phyloP scores from a whole-genome alignment of 495 filamentous ascomycete species.

The Aspergillus sclerotioniger region DNA sequence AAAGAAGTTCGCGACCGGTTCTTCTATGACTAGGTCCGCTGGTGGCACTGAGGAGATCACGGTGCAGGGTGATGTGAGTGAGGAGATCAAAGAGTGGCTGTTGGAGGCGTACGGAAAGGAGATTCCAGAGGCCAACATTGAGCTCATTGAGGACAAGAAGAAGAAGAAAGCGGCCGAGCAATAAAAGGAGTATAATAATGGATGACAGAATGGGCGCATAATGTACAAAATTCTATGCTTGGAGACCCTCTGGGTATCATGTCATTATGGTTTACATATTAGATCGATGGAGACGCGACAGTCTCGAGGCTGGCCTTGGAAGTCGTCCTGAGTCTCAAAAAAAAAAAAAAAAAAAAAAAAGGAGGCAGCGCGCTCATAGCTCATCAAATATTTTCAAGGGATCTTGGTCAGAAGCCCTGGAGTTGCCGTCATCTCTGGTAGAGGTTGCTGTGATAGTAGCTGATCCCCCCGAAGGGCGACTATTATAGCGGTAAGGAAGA shows the following conservation, averaged over 20 bases:
- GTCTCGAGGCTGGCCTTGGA: slow-evolving; percentile 9
- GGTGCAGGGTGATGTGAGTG: slow-evolving; percentile 94
- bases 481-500: not conserved
- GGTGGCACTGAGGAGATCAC: slow-evolving; percentile 93
- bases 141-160: slow-evolving; percentile 91
- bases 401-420: slow-evolving; percentile 23
- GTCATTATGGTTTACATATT: slow-evolving; percentile 19
- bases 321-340: not conserved
- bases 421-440: not conserved
- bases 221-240: slow-evolving; percentile 10
- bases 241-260: slow-evolving; percentile 29
- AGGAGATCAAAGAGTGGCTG: slow-evolving; percentile 89
- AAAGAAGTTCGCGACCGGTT: slow-evolving; percentile 76
- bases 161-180: slow-evolving; percentile 51
- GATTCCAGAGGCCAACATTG: slow-evolving; percentile 91
- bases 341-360: no score
- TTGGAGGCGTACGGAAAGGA: slow-evolving; percentile 75
- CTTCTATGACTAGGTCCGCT: slow-evolving; percentile 84
- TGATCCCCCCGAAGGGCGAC: not conserved
- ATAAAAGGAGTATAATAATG: not conserved
- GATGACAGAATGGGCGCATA: slow-evolving; percentile 17
- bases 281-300: slow-evolving; percentile 5
- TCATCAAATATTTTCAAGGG: slow-evolving; percentile 36
- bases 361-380: slow-evolving; percentile 19
- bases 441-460: slow-evolving; percentile 9